Base-by-base conservation (phyloP, 371 early-diverging fungal genomes). In the Syncephalastrum sp. region DNA sequence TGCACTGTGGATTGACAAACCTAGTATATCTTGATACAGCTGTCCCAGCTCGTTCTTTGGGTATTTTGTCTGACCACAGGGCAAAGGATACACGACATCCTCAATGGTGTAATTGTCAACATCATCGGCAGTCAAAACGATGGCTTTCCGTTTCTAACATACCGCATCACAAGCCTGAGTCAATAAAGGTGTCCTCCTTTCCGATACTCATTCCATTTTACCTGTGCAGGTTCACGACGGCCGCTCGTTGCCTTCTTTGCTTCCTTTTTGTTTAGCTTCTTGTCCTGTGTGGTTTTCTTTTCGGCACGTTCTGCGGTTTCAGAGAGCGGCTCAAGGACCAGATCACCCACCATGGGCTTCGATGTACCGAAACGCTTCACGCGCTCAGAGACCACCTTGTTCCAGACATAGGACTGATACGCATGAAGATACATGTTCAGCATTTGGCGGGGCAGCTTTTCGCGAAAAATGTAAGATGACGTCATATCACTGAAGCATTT, bases 341-440 rank as follows among this genome's bases (percentile, higher is more conserved):
- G 56, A 72, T 98, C 98, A 25, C 98, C 98, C 0, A 86, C 72
- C 16, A 94, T 82, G n/a, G 90, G 84, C 5, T 69, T 78, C 10
- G 59, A 66, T 14, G 63, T 58, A 14, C 98, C 98, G 66, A 83
- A 91, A 38, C 81, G 59, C 13, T 75, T 70, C 25, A 95, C 68
- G 15, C 98, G 82, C 64, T 88, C 84, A 42, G 91, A 85, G 4
- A 91, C 93, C 16, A 89, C 86, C 19, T 82, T 67, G 75, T 99
- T 99, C 96, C 99, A 99, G 21, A 98, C 76, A 61, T 81, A 92
- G 41, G 96, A 95, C 77, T 99, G 99, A 64, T 96, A 98, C 5
- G 98, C 92, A 75, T 99, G 99, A 24, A 93, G 77, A 72, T 99
- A 99, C 86, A 99, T 90, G 58, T 88, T 71, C 19, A 90, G 66